Evolutionary conservation across 2,329 filamentous ascomycete genomes (phyloP).

Genomic region (Sporothrix curviconia): DNA sequence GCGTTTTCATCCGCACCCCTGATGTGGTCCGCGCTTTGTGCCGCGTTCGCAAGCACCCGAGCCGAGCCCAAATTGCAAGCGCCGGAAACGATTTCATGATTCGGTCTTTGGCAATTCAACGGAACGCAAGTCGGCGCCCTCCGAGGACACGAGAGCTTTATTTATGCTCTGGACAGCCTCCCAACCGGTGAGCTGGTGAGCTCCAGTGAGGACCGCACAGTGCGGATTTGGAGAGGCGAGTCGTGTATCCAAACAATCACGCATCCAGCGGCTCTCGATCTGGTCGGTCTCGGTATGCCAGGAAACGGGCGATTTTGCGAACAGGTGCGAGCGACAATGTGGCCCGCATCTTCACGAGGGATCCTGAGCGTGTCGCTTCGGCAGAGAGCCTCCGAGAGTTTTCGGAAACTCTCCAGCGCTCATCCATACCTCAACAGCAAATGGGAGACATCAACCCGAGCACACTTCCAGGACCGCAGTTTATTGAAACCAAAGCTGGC

Average conservation of each 20-base stretch:
- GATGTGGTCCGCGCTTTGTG: conserved; percentile 87
- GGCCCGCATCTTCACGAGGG: conserved; percentile 76
- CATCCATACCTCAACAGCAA: conserved; percentile 82
- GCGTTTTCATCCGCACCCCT: conserved; percentile 55
- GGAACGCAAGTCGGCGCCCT: conserved; percentile 72
- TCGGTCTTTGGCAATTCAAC: conserved; percentile 74
- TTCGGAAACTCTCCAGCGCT: conserved; percentile 73
- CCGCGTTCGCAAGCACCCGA: conserved; percentile 66
- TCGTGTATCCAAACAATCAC: conserved; percentile 93
- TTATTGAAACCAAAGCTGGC: conserved; percentile 71
- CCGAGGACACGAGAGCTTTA: conserved; percentile 86
- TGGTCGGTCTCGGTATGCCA: conserved; percentile 83
- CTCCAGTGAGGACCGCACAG: conserved; percentile 87
- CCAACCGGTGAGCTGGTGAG: conserved; percentile 85
- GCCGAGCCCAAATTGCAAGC: conserved; percentile 86
- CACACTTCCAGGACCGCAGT: conserved; percentile 80
- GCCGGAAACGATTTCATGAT: conserved; percentile 90
- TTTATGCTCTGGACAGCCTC: conserved; percentile 74
- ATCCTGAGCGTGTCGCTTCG: conserved; percentile 61
- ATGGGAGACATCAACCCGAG: conserved; percentile 78
- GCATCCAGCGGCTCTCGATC: conserved; percentile 90
- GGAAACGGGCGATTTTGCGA: conserved; percentile 86
- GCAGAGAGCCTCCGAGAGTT: conserved; percentile 64
- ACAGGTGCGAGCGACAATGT: conserved; percentile 84
- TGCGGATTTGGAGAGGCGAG: conserved; percentile 76